Conservation (phyloP, 768 basidiomycete species). For the Leccinum subtestaceum region DNA sequence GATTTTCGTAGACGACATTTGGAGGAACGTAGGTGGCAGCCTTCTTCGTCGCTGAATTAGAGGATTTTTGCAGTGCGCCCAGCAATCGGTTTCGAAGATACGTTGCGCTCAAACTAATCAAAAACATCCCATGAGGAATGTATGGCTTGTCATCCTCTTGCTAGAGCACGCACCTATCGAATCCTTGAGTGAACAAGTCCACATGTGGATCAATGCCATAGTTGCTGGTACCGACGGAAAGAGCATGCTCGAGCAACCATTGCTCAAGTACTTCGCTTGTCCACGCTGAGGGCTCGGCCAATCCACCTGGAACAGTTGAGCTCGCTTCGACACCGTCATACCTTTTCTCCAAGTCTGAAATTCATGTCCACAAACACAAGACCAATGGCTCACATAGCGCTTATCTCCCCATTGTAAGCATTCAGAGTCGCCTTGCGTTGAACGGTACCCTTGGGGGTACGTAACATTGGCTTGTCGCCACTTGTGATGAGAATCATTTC, state of each 20-base stretch:
- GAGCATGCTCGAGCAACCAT: slow-evolving; percentile 32
- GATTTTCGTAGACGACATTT: slow-evolving; percentile 37
- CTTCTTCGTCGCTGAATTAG: slow-evolving; percentile 26
- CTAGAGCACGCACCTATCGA: slow-evolving; percentile 33
- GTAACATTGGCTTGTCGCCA: slow-evolving; percentile 41
- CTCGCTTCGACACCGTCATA: slow-evolving; percentile 34
- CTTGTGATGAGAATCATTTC: slow-evolving; percentile 50
- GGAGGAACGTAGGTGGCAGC: slow-evolving; percentile 25
- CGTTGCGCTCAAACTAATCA: slow-evolving; percentile 30
- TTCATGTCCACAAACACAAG: background rate
- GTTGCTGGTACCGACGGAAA: slow-evolving; percentile 4
- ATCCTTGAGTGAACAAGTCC: slow-evolving; percentile 36
- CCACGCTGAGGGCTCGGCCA: slow-evolving; percentile 28
- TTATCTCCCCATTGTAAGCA: slow-evolving; percentile 45
- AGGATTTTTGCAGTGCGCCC: slow-evolving; percentile 30
- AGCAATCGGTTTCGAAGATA: slow-evolving; percentile 24
- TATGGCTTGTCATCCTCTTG: background rate
- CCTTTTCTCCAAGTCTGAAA: slow-evolving; percentile 10
- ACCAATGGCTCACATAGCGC: slow-evolving; percentile 36
- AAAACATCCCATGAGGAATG: no score
- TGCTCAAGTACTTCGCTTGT: slow-evolving; percentile 10
- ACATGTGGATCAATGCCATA: slow-evolving; percentile 3
- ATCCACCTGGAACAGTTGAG: slow-evolving; percentile 11
- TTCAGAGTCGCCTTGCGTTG: slow-evolving; percentile 38
- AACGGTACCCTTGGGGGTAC: slow-evolving; percentile 46